A percentile compares a stretch with the other conserved stretches of the same genome.
These are phyloP conservation scores for Stagonosporopsis chrysanthemi DNA, from an alignment of 2,329 filamentous ascomycete genomes.

Conservation along the genomic window DNA sequence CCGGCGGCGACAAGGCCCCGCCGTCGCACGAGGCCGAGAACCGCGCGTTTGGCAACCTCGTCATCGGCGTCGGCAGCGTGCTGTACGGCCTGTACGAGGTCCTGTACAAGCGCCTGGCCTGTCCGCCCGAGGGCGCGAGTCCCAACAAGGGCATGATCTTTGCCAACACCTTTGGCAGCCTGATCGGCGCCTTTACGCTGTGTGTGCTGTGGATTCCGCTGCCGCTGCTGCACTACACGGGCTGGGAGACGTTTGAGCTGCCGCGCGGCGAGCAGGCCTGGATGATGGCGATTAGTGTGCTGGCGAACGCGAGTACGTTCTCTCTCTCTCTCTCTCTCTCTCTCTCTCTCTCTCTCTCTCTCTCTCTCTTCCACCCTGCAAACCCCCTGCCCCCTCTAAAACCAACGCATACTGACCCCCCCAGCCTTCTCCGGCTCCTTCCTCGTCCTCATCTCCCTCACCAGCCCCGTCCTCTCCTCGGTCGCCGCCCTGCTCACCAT, in stretches of 20 bases:
- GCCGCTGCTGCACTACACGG: slow-evolving; percentile 79
- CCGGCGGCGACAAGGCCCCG: slow-evolving; percentile 58
- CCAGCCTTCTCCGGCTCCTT: slow-evolving; percentile 86
- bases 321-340: no score
- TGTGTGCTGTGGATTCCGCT: slow-evolving; percentile 90
- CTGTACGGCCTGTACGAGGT: slow-evolving; percentile 98
- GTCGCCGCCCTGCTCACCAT: slow-evolving; percentile 95
- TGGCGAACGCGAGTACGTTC: slow-evolving; percentile 83
- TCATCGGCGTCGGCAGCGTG: slow-evolving; percentile 90
- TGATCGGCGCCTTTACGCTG: slow-evolving; percentile 88
- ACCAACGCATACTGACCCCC: not conserved
- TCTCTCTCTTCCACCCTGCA: no score
- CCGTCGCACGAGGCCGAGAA: slow-evolving; percentile 65
- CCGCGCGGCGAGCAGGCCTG: slow-evolving; percentile 79
- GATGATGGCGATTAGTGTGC: slow-evolving; percentile 79
- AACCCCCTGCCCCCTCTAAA: no score
- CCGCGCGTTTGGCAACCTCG: slow-evolving; percentile 82
- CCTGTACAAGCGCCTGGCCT: slow-evolving; percentile 90
- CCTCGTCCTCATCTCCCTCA: slow-evolving; percentile 89
- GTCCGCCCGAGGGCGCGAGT: slow-evolving; percentile 86
- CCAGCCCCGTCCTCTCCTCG: slow-evolving; percentile 88
- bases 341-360: no score
- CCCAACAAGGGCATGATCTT: slow-evolving; percentile 94
- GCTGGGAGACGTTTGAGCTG: slow-evolving; percentile 82
- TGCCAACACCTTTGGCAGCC: slow-evolving; percentile 87